These are phyloP conservation scores for Zarea fungicola DNA, from an alignment of 2,329 filamentous ascomycete genomes.

Conservation along the genomic window DNA sequence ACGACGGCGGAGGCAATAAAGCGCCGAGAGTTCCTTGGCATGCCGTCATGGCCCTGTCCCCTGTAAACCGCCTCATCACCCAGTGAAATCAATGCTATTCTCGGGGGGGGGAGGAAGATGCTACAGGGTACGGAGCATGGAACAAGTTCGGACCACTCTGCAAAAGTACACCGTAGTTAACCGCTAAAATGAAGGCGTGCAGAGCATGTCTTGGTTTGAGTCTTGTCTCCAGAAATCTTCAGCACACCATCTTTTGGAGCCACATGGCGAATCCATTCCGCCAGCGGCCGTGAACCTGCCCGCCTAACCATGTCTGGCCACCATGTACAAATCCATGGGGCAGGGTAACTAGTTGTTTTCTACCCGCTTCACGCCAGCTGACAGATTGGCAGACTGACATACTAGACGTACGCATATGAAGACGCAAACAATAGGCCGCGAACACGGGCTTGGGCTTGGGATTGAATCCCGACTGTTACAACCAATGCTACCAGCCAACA, in stretches of 20 bases:
- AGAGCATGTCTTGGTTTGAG: too few species aligned
- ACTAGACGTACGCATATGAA: neutral
- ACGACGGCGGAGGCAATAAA: constrained; percentile 6
- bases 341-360: too few species aligned
- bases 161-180: too few species aligned
- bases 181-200: too few species aligned
- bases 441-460: constrained; percentile 1
- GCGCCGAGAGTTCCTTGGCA: constrained; percentile 8
- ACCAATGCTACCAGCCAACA: neutral
- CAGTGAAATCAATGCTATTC: neutral
- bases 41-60: constrained; percentile 5
- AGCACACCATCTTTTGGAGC: neutral
- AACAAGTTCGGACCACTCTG: too few species aligned
- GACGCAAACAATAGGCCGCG: neutral
- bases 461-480: neutral
- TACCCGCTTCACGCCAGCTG: constrained; percentile 4
- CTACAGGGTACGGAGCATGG: too few species aligned
- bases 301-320: too few species aligned
- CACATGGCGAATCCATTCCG: constrained; percentile 6
- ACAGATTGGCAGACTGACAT: neutral
- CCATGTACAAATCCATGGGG: too few species aligned
- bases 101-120: neutral
- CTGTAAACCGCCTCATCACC: neutral
- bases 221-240: neutral
- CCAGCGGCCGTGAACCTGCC: constrained; percentile 9